Percentiles rank a stretch among this genome's conserved stretches.
These are phyloP conservation scores for Fusarium staphyleae DNA, from an alignment of 2,329 filamentous ascomycete genomes.

Conservation along the genomic window DNA sequence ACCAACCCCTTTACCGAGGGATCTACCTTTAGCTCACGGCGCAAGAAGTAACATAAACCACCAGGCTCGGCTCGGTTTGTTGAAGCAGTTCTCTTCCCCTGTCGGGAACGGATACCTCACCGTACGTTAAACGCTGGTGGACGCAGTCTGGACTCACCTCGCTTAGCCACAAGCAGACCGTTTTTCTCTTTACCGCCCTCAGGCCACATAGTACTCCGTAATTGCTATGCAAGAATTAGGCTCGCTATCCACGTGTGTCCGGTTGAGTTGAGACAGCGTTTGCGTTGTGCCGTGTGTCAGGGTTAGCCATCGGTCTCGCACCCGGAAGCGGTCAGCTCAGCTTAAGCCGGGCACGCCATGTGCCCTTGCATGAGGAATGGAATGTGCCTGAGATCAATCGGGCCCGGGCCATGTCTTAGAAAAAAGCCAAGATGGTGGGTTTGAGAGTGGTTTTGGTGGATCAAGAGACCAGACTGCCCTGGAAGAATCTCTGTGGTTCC, in stretches of 20 bases:
- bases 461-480: conserved; percentile 2
- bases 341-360: conserved; percentile 17
- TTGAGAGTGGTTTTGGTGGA: conserved; percentile 20
- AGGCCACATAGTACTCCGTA: no score
- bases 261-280: conserved; percentile 8
- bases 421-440: conserved; percentile 22
- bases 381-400: conserved; percentile 35
- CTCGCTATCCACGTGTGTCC: conserved; percentile 1
- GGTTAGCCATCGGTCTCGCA: conserved; percentile 23
- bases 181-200: conserved; percentile 27
- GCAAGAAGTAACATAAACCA: conserved; percentile 19
- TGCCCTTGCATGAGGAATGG: conserved; percentile 36
- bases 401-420: conserved; percentile 7
- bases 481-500: conserved; percentile 24
- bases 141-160: conserved; percentile 10
- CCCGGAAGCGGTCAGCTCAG: conserved; percentile 35
- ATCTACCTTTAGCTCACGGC: conserved; percentile 29
- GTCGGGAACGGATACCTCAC: conserved; percentile 3
- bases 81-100: not conserved
- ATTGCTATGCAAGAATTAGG: not conserved
- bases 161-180: conserved; percentile 13
- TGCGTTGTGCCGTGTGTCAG: conserved; percentile 8
- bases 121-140: not conserved
- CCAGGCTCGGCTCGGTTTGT: not conserved
- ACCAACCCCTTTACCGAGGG: conserved; percentile 4